A percentile compares a stretch with the other conserved stretches of the same genome.
Conservation (phyloP, 768 basidiomycete genomes). For the Termitomyces sp. region DNA sequence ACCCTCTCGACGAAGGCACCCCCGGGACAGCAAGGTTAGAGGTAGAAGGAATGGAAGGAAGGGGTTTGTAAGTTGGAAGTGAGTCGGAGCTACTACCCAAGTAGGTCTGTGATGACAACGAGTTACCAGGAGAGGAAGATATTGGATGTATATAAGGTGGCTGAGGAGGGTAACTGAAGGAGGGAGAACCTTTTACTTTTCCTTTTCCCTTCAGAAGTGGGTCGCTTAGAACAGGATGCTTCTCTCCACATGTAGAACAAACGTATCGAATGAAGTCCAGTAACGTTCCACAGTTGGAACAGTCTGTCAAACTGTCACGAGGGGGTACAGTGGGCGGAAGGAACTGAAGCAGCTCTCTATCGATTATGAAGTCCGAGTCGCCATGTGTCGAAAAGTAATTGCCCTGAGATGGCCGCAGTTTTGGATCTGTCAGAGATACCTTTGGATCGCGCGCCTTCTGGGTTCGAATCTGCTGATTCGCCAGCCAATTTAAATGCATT, state of each 20-base stretch:
- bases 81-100: constrained; percentile 28
- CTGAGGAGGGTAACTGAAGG: constrained; percentile 32
- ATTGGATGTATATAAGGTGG: constrained; percentile 29
- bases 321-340: constrained; percentile 50
- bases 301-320: constrained; percentile 67
- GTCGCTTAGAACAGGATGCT: constrained; percentile 40
- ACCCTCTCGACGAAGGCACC: constrained; percentile 44
- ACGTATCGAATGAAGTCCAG: constrained; percentile 88
- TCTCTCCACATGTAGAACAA: constrained; percentile 86
- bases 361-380: constrained; percentile 18
- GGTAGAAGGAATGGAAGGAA: constrained; percentile 39
- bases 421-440: constrained; percentile 23
- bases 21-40: constrained; percentile 26
- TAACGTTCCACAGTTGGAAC: constrained; percentile 75
- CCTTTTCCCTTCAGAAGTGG: constrained; percentile 49
- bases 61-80: constrained; percentile 36
- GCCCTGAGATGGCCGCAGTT: constrained; percentile 26
- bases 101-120: constrained; percentile 36
- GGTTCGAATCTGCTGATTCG: constrained; percentile 48
- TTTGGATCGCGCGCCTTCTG: constrained; percentile 22
- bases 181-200: constrained; percentile 29
- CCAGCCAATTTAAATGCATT: constrained; percentile 66
- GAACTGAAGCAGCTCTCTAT: constrained; percentile 52
- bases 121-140: constrained; percentile 23
- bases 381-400: constrained; percentile 7